Evolutionary conservation across 305 asterid genomes (phyloP).

Genomic region (Fraxinus platypoda): DNA sequence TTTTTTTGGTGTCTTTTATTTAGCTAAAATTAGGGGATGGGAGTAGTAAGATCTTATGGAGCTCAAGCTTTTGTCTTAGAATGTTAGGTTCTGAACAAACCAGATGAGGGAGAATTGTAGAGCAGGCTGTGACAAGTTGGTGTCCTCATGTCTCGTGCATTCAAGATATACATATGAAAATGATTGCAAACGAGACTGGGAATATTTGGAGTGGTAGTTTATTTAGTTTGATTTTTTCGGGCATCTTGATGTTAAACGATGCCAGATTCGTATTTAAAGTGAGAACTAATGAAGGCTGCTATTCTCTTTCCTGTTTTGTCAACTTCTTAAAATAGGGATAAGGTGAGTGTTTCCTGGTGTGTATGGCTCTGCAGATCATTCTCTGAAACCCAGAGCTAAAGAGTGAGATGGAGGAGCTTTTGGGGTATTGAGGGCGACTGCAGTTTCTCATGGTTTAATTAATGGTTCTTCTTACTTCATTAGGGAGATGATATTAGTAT

Average conservation of each 20-base stretch:
- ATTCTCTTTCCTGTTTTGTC: background rate
- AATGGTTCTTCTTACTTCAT: background rate
- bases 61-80: background rate
- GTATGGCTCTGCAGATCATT: background rate
- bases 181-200: background rate
- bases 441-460: background rate
- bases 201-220: background rate
- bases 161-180: background rate
- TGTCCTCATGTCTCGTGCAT: background rate
- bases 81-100: background rate
- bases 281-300: background rate
- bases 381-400: background rate
- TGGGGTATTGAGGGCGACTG: background rate
- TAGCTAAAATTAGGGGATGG: background rate
- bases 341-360: background rate
- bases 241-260: background rate
- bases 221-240: background rate
- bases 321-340: background rate
- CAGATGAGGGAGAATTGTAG: background rate
- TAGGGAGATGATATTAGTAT: background rate
- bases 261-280: background rate
- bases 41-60: background rate
- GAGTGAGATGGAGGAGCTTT: background rate
- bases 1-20: slow-evolving; percentile 6
- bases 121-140: background rate